Conservation (phyloP, 768 basidiomycete genomes). For the Tulasnella sp. region DNA sequence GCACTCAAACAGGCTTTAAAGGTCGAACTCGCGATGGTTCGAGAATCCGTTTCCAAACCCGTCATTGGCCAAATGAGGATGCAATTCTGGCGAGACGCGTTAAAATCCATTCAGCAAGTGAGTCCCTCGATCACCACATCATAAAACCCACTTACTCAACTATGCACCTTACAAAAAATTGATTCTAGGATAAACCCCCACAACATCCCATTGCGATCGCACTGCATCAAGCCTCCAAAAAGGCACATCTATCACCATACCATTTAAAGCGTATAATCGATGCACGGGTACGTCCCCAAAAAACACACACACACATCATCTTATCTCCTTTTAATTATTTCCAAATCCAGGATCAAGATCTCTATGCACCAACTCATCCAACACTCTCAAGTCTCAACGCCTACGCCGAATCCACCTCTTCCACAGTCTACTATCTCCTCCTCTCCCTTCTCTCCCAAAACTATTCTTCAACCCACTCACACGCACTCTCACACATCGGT, state of each 20-base stretch:
- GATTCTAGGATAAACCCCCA: constrained; percentile 53
- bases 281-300: constrained; percentile 46
- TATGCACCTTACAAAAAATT: constrained; percentile 15
- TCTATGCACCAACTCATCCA: constrained; percentile 49
- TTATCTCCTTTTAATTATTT: constrained; percentile 17
- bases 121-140: constrained; percentile 20
- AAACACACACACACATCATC: neutral
- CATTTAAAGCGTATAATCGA: constrained; percentile 75
- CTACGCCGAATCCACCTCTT: constrained; percentile 70
- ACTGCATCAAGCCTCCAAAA: constrained; percentile 42
- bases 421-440: constrained; percentile 62
- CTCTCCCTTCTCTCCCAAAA: constrained; percentile 48
- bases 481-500: constrained; percentile 74
- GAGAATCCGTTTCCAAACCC: constrained; percentile 60
- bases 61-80: constrained; percentile 71
- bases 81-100: constrained; percentile 77
- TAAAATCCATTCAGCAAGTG: constrained; percentile 56
- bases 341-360: constrained; percentile 44
- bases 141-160: neutral
- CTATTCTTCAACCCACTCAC: constrained; percentile 42
- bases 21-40: constrained; percentile 66
- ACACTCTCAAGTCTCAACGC: constrained; percentile 54
- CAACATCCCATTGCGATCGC: constrained; percentile 72
- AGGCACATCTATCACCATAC: constrained; percentile 46
- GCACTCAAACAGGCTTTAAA: constrained; percentile 23